phyloP scores from a whole-genome alignment of 352 stramenopile genomes.

The Pythium brassicae region DNA sequence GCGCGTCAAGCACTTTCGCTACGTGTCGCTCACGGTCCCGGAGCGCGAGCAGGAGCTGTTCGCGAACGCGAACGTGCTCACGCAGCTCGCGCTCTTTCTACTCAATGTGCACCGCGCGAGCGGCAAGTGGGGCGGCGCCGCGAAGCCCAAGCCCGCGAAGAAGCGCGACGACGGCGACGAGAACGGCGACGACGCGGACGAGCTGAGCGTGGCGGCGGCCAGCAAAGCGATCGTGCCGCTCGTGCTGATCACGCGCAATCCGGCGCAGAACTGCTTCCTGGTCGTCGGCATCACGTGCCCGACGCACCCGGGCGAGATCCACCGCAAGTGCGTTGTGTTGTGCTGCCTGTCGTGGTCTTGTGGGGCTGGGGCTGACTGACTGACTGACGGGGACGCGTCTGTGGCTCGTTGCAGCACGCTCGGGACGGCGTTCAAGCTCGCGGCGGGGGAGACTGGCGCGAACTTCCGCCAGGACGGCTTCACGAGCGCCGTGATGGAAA shows the following conservation, averaged over 20 bases:
- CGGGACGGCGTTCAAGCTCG: constrained; percentile 92
- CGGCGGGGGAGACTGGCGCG: constrained; percentile 89
- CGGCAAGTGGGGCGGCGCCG: constrained; percentile 87
- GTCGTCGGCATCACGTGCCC: constrained; percentile 94
- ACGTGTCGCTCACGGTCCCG: constrained; percentile 90
- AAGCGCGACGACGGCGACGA: constrained; percentile 16
- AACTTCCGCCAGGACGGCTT: constrained; percentile 95
- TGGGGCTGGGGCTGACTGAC: constrained; percentile 7
- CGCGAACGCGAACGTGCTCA: constrained; percentile 91
- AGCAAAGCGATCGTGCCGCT: constrained; percentile 69
- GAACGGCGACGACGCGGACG: constrained; percentile 18
- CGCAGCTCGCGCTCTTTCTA: constrained; percentile 92
- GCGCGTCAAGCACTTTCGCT: constrained; percentile 95
- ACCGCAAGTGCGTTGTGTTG: constrained; percentile 64
- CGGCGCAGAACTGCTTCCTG: constrained; percentile 91
- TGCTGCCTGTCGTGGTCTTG: constrained; percentile 1
- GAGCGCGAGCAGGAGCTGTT: constrained; percentile 89
- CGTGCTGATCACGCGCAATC: constrained; percentile 80
- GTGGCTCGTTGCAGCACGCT: constrained; percentile 56
- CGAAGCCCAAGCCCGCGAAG: constrained; percentile 27
- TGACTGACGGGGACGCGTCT: constrained; percentile 6
- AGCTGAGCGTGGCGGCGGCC: constrained; percentile 12
- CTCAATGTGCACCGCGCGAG: constrained; percentile 95
- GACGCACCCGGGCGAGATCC: constrained; percentile 83
- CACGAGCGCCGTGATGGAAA: constrained; percentile 94